Conservation (phyloP, 345 rosid species). For the Gynandropsis gynandra region DNA sequence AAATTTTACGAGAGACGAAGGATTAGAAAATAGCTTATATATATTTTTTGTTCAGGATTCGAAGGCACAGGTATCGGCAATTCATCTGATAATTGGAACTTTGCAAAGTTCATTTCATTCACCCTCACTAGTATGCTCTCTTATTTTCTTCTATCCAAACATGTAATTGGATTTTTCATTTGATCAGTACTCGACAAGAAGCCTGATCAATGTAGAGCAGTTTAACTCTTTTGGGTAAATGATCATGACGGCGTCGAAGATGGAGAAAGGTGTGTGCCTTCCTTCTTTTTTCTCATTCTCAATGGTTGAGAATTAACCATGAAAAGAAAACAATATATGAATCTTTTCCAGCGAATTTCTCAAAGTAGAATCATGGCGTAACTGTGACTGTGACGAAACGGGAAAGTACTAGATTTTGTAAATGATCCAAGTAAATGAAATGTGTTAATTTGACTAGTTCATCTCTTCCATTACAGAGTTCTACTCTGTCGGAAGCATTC, state of each 20-base stretch:
- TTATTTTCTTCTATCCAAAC: slow-evolving; percentile 4
- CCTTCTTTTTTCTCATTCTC: not conserved
- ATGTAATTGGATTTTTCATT: slow-evolving; percentile 6
- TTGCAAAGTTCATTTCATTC: slow-evolving; percentile 44
- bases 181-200: slow-evolving; percentile 81
- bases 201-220: slow-evolving; percentile 95
- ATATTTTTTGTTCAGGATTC: too few relatives aligned
- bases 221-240: slow-evolving; percentile 86
- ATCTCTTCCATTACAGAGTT: slow-evolving; percentile 39
- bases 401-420: too few relatives aligned
- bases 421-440: too few relatives aligned
- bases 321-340: too few relatives aligned
- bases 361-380: too few relatives aligned
- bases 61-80: slow-evolving; percentile 72
- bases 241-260: slow-evolving; percentile 56
- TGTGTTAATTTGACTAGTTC: too few relatives aligned
- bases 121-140: slow-evolving; percentile 7
- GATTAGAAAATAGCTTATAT: too few relatives aligned
- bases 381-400: too few relatives aligned
- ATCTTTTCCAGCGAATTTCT: too few relatives aligned
- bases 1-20: not conserved
- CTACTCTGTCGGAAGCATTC: slow-evolving; percentile 81
- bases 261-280: slow-evolving; percentile 61
- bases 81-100: slow-evolving; percentile 76
- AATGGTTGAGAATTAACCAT: not conserved